These are phyloP conservation scores for Candida dendrica DNA, from an alignment of 805 yeast species.

Conservation along the genomic window DNA sequence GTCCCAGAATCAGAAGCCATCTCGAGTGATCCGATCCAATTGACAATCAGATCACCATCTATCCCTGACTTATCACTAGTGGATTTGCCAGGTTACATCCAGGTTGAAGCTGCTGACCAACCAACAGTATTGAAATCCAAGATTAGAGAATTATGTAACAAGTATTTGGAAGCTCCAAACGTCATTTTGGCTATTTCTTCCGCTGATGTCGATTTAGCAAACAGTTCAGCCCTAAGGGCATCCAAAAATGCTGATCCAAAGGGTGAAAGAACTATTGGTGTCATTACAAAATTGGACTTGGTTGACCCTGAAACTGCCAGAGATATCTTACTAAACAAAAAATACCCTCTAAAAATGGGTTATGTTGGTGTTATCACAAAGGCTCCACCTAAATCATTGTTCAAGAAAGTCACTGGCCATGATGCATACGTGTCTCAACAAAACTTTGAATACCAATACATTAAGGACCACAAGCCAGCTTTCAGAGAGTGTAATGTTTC, in stretches of 20 bases:
- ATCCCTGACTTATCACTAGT: conserved; percentile 92
- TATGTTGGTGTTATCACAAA: conserved; percentile 97
- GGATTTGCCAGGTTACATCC: conserved; percentile 96
- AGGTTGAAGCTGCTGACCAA: conserved; percentile 94
- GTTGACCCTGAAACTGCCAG: conserved; percentile 74
- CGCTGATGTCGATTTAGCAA: conserved; percentile 96
- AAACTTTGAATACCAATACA: conserved; percentile 55
- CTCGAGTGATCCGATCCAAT: conserved; percentile 88
- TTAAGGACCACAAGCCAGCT: conserved; percentile 53
- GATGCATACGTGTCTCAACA: conserved; percentile 65
- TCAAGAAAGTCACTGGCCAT: conserved; percentile 47
- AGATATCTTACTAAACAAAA: conserved; percentile 60
- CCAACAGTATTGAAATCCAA: conserved; percentile 76
- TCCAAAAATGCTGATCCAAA: conserved; percentile 84
- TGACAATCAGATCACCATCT: conserved; percentile 80
- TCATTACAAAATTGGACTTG: conserved; percentile 86
- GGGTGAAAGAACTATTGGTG: conserved; percentile 96
- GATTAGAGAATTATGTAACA: conserved; percentile 74
- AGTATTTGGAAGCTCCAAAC: conserved; percentile 85
- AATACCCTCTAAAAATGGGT: conserved; percentile 91
- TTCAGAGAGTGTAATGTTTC: conserved; percentile 66
- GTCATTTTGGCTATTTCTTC: conserved; percentile 93
- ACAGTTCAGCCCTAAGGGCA: conserved; percentile 89
- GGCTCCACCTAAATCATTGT: conserved; percentile 47
- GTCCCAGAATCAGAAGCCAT: conserved; percentile 83